These are phyloP conservation scores for Solanum appendiculatum DNA, from an alignment of 257 asterid species.

Conservation along the genomic window DNA sequence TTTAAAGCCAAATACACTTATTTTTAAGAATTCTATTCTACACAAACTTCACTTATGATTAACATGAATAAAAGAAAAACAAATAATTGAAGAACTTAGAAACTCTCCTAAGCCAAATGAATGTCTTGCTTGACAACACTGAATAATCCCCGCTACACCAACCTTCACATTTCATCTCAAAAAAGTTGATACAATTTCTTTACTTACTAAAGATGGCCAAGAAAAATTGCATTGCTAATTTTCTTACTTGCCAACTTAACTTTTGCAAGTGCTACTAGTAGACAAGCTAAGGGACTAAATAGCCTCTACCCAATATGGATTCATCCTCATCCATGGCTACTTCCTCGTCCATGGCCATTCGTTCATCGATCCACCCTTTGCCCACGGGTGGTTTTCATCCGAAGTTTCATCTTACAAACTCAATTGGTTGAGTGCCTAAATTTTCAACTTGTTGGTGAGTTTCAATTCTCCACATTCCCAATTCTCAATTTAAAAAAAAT, in stretches of 20 bases:
- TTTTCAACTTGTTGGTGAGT: too few species aligned
- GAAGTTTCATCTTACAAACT: too few species aligned
- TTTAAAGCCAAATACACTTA: too few species aligned
- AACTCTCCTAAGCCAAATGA: background rate
- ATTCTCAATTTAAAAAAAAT: too few species aligned
- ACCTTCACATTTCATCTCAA: background rate
- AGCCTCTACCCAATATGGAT: background rate
- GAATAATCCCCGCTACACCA: background rate
- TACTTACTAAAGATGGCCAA: background rate
- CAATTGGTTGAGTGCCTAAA: too few species aligned
- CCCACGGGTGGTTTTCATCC: background rate
- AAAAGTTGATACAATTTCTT: too few species aligned
- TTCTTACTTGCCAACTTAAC: background rate
- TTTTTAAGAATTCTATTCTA: background rate
- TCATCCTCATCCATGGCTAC: background rate
- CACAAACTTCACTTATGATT: background rate
- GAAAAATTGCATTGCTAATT: background rate
- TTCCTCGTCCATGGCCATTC: background rate
- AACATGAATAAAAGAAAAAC: background rate
- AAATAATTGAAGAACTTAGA: background rate
- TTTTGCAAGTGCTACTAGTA: background rate
- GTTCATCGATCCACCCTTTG: background rate
- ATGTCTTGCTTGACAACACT: background rate
- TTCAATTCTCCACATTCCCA: too few species aligned
- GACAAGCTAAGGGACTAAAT: too few species aligned